These are phyloP conservation scores for Cyathus striatus DNA, from an alignment of 768 basidiomycete genomes.

Conservation along the genomic window DNA sequence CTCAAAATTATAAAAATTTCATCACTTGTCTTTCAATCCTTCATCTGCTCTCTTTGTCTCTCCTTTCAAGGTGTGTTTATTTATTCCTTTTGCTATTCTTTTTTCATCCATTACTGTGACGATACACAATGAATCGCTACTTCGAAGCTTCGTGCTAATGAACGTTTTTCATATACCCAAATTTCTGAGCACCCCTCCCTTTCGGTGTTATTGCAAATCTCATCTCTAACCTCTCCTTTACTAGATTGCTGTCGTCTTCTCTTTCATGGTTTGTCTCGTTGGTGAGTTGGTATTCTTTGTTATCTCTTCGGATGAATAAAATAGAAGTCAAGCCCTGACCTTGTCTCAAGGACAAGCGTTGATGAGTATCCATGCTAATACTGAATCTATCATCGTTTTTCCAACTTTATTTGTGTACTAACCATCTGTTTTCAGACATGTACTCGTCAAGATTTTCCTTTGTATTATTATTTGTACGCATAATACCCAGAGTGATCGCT, in stretches of 20 bases:
- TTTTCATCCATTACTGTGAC: conserved; percentile 47
- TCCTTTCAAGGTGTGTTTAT: conserved; percentile 23
- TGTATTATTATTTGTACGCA: not conserved
- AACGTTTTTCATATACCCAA: conserved; percentile 79
- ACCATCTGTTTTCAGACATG: conserved; percentile 1
- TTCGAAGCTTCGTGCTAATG: conserved; percentile 72
- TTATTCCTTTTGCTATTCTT: conserved; percentile 8
- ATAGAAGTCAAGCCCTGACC: conserved; percentile 93
- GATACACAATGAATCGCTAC: conserved; percentile 86
- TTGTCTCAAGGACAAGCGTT: conserved; percentile 66
- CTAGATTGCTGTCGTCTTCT: no score
- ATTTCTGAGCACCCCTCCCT: conserved; percentile 64
- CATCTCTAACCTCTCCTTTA: no score
- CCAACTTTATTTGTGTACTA: not conserved
- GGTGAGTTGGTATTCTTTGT: conserved; percentile 5
- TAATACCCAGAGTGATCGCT: not conserved
- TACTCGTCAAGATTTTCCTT: conserved; percentile 17
- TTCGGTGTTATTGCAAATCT: no score
- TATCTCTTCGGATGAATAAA: conserved; percentile 46
- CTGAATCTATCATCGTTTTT: conserved; percentile 38
- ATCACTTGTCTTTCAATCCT: no score
- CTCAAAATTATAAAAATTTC: conserved; percentile 9
- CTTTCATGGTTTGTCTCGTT: conserved; percentile 6
- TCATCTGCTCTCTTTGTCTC: conserved; percentile 8
- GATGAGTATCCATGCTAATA: conserved; percentile 91